Evolutionary conservation across 1,284 basidiomycete species (phyloP).

Genomic region (Apiotrichum sp.): DNA sequence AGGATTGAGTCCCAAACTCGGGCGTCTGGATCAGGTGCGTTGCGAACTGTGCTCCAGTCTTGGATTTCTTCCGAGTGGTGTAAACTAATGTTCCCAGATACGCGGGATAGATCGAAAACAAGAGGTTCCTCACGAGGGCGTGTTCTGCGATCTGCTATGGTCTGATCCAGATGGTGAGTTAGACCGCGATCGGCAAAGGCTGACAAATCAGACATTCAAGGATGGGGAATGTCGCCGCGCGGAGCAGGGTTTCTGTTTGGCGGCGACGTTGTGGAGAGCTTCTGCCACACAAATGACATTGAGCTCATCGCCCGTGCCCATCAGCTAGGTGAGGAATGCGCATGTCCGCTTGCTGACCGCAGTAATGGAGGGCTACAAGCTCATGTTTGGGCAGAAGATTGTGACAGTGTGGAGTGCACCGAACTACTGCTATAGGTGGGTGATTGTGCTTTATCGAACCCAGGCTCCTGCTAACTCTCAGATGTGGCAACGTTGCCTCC

Average conservation of each 20-base stretch:
- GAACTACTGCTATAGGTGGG: constrained; percentile 93
- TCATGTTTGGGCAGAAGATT: constrained; percentile 93
- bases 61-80: no score
- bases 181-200: not conserved
- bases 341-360: not conserved
- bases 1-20: constrained; percentile 80
- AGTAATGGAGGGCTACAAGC: constrained; percentile 97
- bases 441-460: no score
- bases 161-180: constrained; percentile 88
- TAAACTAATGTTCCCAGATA: constrained; percentile 56
- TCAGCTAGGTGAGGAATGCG: constrained; percentile 56
- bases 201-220: constrained; percentile 60
- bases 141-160: constrained; percentile 98
- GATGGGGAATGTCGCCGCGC: constrained; percentile 94
- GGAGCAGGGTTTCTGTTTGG: constrained; percentile 96
- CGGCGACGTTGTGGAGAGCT: constrained; percentile 80
- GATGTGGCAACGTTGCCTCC: constrained; percentile 89
- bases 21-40: constrained; percentile 76
- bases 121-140: constrained; percentile 98
- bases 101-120: constrained; percentile 92
- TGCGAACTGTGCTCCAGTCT: not conserved
- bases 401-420: constrained; percentile 99
- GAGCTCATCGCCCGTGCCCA: constrained; percentile 95
- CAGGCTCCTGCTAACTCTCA: constrained; percentile 34
- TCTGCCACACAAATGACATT: constrained; percentile 85